Percentiles rank a stretch among this genome's conserved stretches.
These are phyloP conservation scores for Brettanomyces custersianus DNA, from an alignment of 805 yeast species.

Conservation along the genomic window DNA sequence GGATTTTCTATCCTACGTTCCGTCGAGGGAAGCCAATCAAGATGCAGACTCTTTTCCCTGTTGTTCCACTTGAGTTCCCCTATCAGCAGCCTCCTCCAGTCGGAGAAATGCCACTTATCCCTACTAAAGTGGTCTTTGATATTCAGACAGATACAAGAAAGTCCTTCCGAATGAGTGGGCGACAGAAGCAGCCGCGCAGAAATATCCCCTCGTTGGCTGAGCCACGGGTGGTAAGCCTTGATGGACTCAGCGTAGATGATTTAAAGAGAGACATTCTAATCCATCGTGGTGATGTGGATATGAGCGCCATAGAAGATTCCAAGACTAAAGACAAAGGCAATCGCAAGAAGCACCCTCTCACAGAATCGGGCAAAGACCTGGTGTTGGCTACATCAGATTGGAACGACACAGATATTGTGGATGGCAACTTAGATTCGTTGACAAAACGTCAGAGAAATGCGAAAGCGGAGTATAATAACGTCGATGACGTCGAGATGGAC, in stretches of 20 bases:
- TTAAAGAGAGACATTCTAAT: no score
- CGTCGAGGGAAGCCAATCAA: slow-evolving; percentile 44
- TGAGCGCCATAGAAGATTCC: slow-evolving; percentile 16
- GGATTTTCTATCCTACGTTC: slow-evolving; percentile 56
- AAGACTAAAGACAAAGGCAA: slow-evolving; percentile 6
- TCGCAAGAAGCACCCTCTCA: slow-evolving; percentile 20
- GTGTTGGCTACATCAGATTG: slow-evolving; percentile 68
- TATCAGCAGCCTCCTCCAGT: slow-evolving; percentile 42
- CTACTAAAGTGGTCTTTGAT: slow-evolving; percentile 52
- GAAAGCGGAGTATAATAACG: slow-evolving; percentile 2
- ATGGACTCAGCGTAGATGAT: slow-evolving; percentile 18
- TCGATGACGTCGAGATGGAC: slow-evolving; percentile 11
- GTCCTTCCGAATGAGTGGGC: slow-evolving; percentile 31
- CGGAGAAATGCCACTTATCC: slow-evolving; percentile 39
- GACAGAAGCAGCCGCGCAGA: slow-evolving; percentile 6
- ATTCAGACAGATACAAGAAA: slow-evolving; percentile 53
- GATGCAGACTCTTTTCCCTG: slow-evolving; percentile 60
- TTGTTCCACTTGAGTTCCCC: slow-evolving; percentile 40
- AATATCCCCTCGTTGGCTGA: slow-evolving; percentile 8
- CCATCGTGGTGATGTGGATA: background rate
- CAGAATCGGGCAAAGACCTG: slow-evolving; percentile 42
- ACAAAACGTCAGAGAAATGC: slow-evolving; percentile 11
- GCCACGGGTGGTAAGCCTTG: slow-evolving; percentile 19
- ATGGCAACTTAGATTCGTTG: slow-evolving; percentile 29
- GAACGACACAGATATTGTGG: slow-evolving; percentile 59